Evolutionary conservation across 2,329 filamentous ascomycete genomes (phyloP).

Genomic region (Sarocladiaceae sp.): DNA sequence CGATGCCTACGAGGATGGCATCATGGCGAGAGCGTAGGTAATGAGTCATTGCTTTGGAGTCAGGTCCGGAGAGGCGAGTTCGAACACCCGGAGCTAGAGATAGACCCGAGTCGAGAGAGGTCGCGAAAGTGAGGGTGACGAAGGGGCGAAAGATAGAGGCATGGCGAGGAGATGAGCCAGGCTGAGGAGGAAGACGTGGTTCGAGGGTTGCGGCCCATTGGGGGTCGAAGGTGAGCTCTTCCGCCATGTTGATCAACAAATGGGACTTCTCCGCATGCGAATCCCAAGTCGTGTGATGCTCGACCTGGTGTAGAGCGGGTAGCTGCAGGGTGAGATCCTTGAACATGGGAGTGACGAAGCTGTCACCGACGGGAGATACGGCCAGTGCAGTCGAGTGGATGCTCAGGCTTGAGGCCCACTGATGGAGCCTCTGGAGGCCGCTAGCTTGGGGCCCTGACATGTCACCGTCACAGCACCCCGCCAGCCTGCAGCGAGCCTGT

Average conservation of each 20-base stretch:
- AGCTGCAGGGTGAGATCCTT: too few species aligned
- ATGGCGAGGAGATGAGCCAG: background rate
- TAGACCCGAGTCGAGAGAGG: conserved; percentile 77
- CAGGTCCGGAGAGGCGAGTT: conserved; percentile 74
- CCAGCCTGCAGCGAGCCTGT: too few species aligned
- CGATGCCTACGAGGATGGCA: conserved; percentile 78
- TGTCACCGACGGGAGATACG: too few species aligned
- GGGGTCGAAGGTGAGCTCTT: conserved; percentile 26
- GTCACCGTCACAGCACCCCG: too few species aligned
- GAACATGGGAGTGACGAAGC: too few species aligned
- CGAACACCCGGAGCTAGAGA: conserved; percentile 72
- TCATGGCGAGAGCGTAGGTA: conserved; percentile 76
- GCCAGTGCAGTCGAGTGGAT: too few species aligned
- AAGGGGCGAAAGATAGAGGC: conserved; percentile 29
- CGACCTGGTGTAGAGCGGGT: too few species aligned
- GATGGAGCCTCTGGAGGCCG: too few species aligned
- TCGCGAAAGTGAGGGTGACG: conserved; percentile 83
- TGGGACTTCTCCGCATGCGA: too few species aligned
- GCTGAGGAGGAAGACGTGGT: conserved; percentile 23
- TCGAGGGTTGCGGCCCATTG: conserved; percentile 26
- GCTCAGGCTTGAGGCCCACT: too few species aligned
- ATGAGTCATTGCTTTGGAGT: conserved; percentile 90
- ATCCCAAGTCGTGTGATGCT: too few species aligned
- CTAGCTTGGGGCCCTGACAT: too few species aligned
- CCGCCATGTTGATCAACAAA: conserved; percentile 30